Conservation (phyloP, 129 eudicot genomes). For the Tagetes patula region DNA sequence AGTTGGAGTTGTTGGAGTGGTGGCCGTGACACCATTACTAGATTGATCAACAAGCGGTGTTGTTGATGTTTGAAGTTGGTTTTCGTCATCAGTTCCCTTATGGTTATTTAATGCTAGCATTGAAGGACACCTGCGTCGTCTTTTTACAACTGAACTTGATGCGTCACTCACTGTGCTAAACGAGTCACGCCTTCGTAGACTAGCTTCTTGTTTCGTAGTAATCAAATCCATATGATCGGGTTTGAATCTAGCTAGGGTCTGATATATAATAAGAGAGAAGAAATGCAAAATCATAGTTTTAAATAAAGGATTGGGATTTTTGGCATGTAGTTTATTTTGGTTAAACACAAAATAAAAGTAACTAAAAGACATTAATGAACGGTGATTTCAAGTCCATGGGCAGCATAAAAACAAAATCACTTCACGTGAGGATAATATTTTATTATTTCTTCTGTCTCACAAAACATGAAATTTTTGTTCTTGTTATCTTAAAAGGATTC, state of each 20-base stretch:
- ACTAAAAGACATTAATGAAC: constrained; percentile 26
- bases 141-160: constrained; percentile 40
- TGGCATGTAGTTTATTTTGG: constrained; percentile 23
- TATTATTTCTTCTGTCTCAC: neutral
- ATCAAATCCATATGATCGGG: constrained; percentile 31
- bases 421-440: neutral
- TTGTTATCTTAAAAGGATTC: no score
- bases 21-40: constrained; percentile 18
- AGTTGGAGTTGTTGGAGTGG: constrained; percentile 42
- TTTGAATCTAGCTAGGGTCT: neutral
- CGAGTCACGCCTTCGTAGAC: constrained; percentile 36
- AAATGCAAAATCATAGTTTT: constrained; percentile 27
- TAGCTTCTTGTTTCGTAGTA: constrained; percentile 31
- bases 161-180: constrained; percentile 31
- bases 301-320: constrained; percentile 23
- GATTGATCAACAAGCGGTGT: constrained; percentile 40
- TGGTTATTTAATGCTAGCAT: constrained; percentile 29
- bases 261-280: constrained; percentile 20
- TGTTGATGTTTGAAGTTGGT: constrained; percentile 27
- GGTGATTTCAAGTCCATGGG: constrained; percentile 32
- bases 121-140: constrained; percentile 57
- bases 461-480: no score
- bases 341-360: constrained; percentile 16
- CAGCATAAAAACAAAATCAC: constrained; percentile 27
- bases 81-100: constrained; percentile 7